These are phyloP conservation scores for Kuraishia ogatae DNA, from an alignment of 805 yeast genomes.

Conservation along the genomic window DNA sequence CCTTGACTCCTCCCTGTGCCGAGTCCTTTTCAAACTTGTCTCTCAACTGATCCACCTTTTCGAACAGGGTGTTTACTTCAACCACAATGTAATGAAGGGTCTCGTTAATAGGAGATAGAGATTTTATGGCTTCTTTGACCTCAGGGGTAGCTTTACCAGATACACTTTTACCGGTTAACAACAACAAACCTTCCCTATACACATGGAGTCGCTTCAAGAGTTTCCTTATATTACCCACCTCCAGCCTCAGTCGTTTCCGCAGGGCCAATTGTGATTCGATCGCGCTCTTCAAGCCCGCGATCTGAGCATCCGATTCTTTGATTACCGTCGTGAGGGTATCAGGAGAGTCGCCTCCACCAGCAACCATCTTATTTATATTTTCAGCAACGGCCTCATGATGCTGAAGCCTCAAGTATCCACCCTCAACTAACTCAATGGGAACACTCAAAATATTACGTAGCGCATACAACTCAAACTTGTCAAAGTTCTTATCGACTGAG, in stretches of 20 bases:
- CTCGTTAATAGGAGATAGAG: conserved; percentile 2
- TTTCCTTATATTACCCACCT: neutral
- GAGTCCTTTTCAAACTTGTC: neutral
- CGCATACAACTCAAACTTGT: conserved; percentile 76
- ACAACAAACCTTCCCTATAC: neutral
- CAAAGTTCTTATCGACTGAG: conserved; percentile 74
- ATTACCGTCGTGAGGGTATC: neutral
- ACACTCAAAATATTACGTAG: conserved; percentile 67
- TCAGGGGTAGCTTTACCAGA: neutral
- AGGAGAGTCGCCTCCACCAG: too few relatives aligned
- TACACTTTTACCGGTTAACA: neutral
- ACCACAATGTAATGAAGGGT: conserved; percentile 1
- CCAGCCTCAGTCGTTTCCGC: conserved; percentile 3
- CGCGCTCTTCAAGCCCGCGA: conserved; percentile 1
- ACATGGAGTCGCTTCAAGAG: neutral
- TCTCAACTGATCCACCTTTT: neutral
- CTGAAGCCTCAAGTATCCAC: conserved; percentile 57
- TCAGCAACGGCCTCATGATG: conserved; percentile 43
- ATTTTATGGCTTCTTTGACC: neutral
- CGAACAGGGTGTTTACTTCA: neutral
- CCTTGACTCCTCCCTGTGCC: neutral
- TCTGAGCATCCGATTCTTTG: neutral
- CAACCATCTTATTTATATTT: neutral
- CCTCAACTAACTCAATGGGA: conserved; percentile 54
- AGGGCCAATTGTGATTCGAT: conserved; percentile 3